A percentile compares a stretch with the other conserved stretches of the same genome.
These are phyloP conservation scores for Daldinia concentrica DNA, from an alignment of 495 filamentous ascomycete genomes.

Conservation along the genomic window DNA sequence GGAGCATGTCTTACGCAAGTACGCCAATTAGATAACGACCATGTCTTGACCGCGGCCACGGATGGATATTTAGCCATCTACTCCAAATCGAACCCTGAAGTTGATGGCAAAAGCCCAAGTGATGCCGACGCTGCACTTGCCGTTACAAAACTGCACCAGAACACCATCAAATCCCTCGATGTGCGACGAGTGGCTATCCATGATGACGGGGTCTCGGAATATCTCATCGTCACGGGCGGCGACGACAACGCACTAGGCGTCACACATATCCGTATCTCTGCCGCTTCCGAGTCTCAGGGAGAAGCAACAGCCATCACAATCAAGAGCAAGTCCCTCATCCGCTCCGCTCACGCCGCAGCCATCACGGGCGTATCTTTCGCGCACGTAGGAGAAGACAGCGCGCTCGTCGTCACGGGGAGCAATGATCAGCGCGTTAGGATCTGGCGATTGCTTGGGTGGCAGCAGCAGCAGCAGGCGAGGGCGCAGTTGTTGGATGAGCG, in stretches of 20 bases:
- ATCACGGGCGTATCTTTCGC: constrained; percentile 72
- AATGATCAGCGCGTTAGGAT: constrained; percentile 85
- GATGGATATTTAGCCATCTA: constrained; percentile 58
- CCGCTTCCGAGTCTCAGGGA: not conserved
- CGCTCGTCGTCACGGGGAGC: constrained; percentile 67
- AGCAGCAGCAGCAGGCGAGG: constrained; percentile 33
- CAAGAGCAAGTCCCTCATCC: constrained; percentile 63
- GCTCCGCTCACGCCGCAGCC: constrained; percentile 81
- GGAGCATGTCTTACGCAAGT: constrained; percentile 83
- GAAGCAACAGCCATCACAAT: constrained; percentile 24
- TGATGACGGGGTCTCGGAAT: constrained; percentile 22
- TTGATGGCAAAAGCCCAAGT: not conserved
- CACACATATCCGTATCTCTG: constrained; percentile 51
- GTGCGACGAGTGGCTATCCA: constrained; percentile 44
- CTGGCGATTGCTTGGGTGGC: constrained; percentile 64
- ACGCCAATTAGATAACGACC: constrained; percentile 55
- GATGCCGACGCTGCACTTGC: constrained; percentile 14
- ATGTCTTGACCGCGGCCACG: constrained; percentile 63
- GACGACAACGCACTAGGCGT: constrained; percentile 83
- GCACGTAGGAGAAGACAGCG: constrained; percentile 16
- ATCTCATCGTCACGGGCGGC: constrained; percentile 75
- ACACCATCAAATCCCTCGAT: constrained; percentile 71
- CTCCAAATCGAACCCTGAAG: constrained; percentile 17
- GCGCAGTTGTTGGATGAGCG: constrained; percentile 60
- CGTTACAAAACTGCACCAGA: constrained; percentile 71